Percentiles rank a stretch among this genome's conserved stretches.
Conservation (phyloP, 148 eudicot genomes). For the Camellia sinensis region DNA sequence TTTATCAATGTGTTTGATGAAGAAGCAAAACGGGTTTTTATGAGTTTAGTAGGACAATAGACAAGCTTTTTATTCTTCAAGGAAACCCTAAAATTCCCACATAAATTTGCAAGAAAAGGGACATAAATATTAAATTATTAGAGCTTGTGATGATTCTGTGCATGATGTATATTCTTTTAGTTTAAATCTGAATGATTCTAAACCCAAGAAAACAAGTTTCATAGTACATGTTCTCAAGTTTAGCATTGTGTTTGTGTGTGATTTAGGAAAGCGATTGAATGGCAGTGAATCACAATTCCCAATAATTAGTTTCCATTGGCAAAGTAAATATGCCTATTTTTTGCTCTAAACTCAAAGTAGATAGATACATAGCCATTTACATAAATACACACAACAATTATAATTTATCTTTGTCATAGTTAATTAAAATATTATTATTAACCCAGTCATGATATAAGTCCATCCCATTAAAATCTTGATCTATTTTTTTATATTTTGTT, state of each 20-base stretch:
- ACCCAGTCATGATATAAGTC: neutral
- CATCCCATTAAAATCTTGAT: neutral
- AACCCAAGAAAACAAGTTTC: too few relatives aligned
- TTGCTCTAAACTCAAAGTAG: conserved; percentile 3
- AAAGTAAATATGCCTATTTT: neutral
- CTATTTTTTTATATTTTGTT: conserved; percentile 20
- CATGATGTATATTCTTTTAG: neutral
- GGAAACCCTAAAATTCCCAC: conserved; percentile 14
- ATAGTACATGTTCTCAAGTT: neutral
- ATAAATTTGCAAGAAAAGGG: neutral
- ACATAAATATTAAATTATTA: neutral
- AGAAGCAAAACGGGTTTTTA: neutral
- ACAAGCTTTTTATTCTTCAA: neutral
- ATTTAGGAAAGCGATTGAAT: neutral
- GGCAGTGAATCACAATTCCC: conserved; percentile 4
- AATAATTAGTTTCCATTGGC: neutral
- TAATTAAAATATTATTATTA: neutral
- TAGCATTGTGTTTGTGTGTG: neutral
- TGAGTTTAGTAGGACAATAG: neutral
- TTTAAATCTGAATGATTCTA: neutral
- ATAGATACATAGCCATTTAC: neutral
- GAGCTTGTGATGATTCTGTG: conserved; percentile 6
- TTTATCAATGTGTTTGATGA: neutral
- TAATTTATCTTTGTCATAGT: neutral
- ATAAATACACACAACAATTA: neutral